Evolutionary conservation across 495 filamentous ascomycete species (phyloP).

Genomic region (Chaetomidium leptoderma): DNA sequence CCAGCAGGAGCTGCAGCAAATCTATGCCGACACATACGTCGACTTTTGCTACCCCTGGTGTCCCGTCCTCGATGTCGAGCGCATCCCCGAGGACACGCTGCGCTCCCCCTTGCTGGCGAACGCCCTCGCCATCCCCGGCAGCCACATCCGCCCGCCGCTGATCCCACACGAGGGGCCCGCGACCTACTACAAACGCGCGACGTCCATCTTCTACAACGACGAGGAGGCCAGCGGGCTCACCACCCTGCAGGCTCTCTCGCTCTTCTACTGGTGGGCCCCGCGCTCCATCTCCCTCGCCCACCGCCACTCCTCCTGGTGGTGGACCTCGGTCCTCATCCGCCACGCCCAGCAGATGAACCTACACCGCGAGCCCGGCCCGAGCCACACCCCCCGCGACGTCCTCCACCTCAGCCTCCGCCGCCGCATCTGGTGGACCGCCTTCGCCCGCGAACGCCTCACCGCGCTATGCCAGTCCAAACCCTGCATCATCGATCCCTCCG

Average conservation of each 20-base stretch:
- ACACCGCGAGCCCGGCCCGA: constrained; percentile 28
- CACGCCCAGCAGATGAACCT: constrained; percentile 38
- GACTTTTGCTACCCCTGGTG: constrained; percentile 38
- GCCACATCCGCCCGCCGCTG: constrained; percentile 35
- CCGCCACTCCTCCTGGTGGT: constrained; percentile 41
- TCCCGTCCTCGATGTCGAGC: constrained; percentile 33
- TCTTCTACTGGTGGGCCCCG: constrained; percentile 42
- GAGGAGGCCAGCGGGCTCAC: constrained; percentile 31
- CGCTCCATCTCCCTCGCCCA: constrained; percentile 31
- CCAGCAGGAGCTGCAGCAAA: constrained; percentile 34
- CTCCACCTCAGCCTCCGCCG: constrained; percentile 30
- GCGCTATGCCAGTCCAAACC: constrained; percentile 37
- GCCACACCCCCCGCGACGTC: constrained; percentile 14
- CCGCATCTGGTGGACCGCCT: constrained; percentile 40
- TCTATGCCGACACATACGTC: constrained; percentile 36
- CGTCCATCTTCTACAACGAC: constrained; percentile 34
- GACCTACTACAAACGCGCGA: constrained; percentile 33
- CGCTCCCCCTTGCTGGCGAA: constrained; percentile 36
- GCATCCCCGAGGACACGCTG: constrained; percentile 24
- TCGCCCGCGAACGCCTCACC: constrained; percentile 38
- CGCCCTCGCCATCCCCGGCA: constrained; percentile 33
- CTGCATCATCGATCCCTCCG: constrained; percentile 35
- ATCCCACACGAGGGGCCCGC: constrained; percentile 35
- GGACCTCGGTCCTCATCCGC: constrained; percentile 37
- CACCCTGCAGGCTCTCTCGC: constrained; percentile 31